These are phyloP conservation scores for Colletotrichum tropicale DNA, from an alignment of 2,329 filamentous ascomycete species.

Conservation along the genomic window DNA sequence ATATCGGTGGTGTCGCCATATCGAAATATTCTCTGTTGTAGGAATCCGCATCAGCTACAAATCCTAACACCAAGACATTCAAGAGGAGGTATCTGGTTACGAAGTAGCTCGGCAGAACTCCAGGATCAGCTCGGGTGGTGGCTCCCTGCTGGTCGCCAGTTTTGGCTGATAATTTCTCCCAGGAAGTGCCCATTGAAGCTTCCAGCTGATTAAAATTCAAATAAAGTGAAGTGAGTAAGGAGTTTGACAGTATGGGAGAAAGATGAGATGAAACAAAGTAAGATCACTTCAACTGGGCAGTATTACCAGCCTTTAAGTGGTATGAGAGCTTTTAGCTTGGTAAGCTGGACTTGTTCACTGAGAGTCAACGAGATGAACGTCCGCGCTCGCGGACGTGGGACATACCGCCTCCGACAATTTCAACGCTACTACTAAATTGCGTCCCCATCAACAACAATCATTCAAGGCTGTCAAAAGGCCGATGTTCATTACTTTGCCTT, in stretches of 20 bases:
- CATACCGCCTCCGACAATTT: not conserved
- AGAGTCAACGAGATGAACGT: not conserved
- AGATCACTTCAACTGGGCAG: not conserved
- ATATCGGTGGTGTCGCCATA: slow-evolving; percentile 31
- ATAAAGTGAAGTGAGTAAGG: not conserved
- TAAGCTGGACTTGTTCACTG: not conserved
- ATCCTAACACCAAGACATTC: too few species aligned
- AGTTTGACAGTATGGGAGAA: not conserved
- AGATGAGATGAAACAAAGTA: not conserved
- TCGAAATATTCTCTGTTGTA: slow-evolving; percentile 32
- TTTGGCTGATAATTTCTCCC: not conserved
- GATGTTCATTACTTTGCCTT: too few species aligned
- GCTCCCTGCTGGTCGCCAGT: too few species aligned
- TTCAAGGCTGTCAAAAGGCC: not conserved
- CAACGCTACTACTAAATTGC: not conserved
- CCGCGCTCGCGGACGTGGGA: not conserved
- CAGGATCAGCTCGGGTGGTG: rapidly evolving
- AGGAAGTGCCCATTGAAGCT: not conserved
- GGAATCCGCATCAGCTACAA: not conserved
- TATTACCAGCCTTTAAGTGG: not conserved
- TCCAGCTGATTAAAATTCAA: not conserved
- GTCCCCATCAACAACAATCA: not conserved
- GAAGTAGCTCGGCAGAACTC: too few species aligned
- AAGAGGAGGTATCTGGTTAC: too few species aligned
- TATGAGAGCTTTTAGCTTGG: not conserved